Base-by-base conservation (phyloP, 768 basidiomycete species). In the Coprinopsis marcescibilis region DNA sequence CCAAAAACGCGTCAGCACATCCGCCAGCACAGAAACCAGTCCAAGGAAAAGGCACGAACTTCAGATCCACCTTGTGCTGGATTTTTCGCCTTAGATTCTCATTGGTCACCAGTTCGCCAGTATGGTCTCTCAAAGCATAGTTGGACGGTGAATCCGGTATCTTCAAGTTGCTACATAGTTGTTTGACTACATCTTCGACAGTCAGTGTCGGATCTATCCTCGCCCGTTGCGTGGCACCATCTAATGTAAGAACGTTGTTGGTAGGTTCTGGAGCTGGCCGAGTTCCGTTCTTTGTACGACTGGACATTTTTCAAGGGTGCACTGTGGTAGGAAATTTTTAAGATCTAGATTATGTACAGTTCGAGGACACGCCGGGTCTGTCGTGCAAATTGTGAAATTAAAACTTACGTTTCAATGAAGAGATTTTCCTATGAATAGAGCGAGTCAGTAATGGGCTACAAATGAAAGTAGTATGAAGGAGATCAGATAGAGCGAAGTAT, bases 61-160 rank as follows among this genome's bases (percentile, higher is more conserved):
- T 90, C 46, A 93, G 69, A 57, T 85, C 81, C 39, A 74, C 77
- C 62, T 87, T 91, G 32, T 74, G 73, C 65, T 77, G 85, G 54
- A 93, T 88, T 69, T 85, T 87, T 66, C 77, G 81, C 59, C 81
- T 75, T 57, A 96, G 60, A 59, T 93, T 94, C 53, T 91, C 89
- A 56, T 87, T 85, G 21, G 89, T 93, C 14, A 96, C 83, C 38
- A 94, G 65, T 53, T 88, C 88, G 50, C 87, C 86, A 13, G 73
- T 78, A 55, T 89, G 86, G 60, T 93, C 89, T 55, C 91, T 75
- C 49, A 95, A 63, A 1, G 89, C 85, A 59, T 79, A 92, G 52
- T 85, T 67, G 1, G 75, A 73, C 1, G 87, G 75, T 0, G 85
- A 74, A 30, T 88, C 88, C 48, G 78, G 79, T 48, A 91, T 80